Base-by-base conservation (phyloP, 768 basidiomycete genomes). In the Leucocoprinus sp. region DNA sequence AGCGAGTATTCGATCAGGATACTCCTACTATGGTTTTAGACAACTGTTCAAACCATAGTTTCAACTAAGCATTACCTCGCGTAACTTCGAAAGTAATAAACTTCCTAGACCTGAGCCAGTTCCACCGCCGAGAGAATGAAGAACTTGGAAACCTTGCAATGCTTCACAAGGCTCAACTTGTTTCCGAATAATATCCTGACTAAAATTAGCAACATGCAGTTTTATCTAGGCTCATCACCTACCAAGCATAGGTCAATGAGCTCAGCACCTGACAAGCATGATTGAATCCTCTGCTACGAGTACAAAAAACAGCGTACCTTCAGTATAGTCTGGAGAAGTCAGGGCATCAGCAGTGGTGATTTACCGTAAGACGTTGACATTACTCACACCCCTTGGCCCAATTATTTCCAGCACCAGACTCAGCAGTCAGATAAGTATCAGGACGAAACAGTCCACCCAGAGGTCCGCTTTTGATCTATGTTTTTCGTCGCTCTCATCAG, bases 361-460 rank as follows among this genome's bases (percentile, higher is more conserved):
- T 11, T 27, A 11, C 11, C 26, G 11, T 27, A 27, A 5, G 26
- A 27, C 8, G n/a, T 31, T 8, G 14, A 4, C 14, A 31, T 8
- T 33, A 68, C 83, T 65, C 55, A 88, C 87, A 88, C 74, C 88
- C 90, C 67, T 96, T 95, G 12, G 91, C 92, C 87, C 90, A 96
- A 52, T 93, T 95, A 56, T 97, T 96, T 14, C 92, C 93, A 0
- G 92, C 76, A n/a, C 75, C 74, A 1, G 64, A 61, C 33, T 73
- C 65, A 1, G 79, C 73, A 28, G 76, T 75, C 37, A 93, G 60
- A 59, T 75, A 95, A 1, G 89, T 95, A 58, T 93, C 91, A 2
- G 93, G 93, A 39, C 82, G 76, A 67, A 93, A 96, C 5, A 98
- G 70, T 6, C 59, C 54, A 2, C 92, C 92, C 29, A 87, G 64